Percentiles rank a stretch among this genome's conserved stretches.
Evolutionary conservation across 192 early-diverging fungal genomes (phyloP).

Genomic region (Dispira simplex): DNA sequence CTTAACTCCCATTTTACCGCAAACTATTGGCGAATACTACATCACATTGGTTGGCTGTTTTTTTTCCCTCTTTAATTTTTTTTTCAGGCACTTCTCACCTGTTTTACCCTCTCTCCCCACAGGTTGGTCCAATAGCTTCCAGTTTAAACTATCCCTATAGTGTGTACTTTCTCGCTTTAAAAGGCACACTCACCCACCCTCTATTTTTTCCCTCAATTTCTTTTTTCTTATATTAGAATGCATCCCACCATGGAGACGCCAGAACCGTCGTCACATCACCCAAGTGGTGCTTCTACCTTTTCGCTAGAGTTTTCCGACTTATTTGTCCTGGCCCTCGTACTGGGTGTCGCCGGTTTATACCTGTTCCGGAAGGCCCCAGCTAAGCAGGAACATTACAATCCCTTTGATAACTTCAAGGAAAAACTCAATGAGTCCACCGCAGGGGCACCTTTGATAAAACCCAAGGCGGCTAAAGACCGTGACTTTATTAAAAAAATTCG

Average conservation of each 20-base stretch:
- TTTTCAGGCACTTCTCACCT: no score
- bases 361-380: neutral
- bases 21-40: no score
- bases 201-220: neutral
- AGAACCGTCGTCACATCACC: neutral
- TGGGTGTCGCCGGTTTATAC: slow-evolving; percentile 1
- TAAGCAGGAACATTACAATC: neutral
- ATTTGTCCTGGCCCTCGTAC: neutral
- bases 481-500: slow-evolving; percentile 33
- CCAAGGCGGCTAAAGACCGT: neutral
- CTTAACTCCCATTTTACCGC: no score
- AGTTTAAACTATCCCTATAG: no score
- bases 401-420: slow-evolving; percentile 3
- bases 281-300: neutral
- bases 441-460: neutral
- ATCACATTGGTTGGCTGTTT: no score
- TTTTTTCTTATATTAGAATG: neutral
- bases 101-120: no score
- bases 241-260: slow-evolving; percentile 4
- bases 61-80: no score
- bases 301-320: slow-evolving; percentile 1
- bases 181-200: neutral
- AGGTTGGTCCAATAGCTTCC: no score
- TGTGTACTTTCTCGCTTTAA: no score
- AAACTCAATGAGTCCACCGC: neutral